These are phyloP conservation scores for Sporobolomyces phaffii DNA, from an alignment of 768 basidiomycete species.

Conservation along the genomic window DNA sequence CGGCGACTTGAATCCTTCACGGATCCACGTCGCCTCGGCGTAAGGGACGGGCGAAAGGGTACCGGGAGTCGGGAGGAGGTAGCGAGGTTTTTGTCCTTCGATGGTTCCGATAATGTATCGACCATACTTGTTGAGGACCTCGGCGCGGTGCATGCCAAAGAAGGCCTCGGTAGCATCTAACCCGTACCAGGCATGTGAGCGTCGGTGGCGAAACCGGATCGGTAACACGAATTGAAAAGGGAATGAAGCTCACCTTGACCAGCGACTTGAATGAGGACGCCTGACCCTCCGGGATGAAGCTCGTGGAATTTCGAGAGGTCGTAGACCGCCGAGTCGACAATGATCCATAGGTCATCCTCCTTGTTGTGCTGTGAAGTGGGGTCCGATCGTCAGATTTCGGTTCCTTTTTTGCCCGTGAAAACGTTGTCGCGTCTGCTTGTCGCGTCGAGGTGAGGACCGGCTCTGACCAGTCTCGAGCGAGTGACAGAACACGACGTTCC, in stretches of 20 bases:
- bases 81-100: constrained; percentile 32
- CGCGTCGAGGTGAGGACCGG: too few relatives aligned
- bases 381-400: neutral
- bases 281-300: constrained; percentile 50
- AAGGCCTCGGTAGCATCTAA: constrained; percentile 65
- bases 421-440: too few relatives aligned
- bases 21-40: constrained; percentile 83
- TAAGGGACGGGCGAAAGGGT: constrained; percentile 72
- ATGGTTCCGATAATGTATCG: constrained; percentile 39
- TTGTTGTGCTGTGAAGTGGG: constrained; percentile 60
- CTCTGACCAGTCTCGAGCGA: too few relatives aligned
- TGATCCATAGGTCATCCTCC: constrained; percentile 75
- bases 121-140: constrained; percentile 56
- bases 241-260: constrained; percentile 46
- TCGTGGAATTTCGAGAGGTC: constrained; percentile 51
- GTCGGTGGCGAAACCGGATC: neutral
- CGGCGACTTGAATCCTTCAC: constrained; percentile 58
- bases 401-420: neutral
- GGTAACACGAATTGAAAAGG: neutral
- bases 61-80: constrained; percentile 51
- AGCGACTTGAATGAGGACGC: constrained; percentile 65
- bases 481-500: too few relatives aligned
- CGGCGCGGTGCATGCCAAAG: constrained; percentile 79
- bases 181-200: neutral
- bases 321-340: constrained; percentile 51